phyloP scores from a whole-genome alignment of 1,284 basidiomycete genomes.

The Rhodofomes roseus region DNA sequence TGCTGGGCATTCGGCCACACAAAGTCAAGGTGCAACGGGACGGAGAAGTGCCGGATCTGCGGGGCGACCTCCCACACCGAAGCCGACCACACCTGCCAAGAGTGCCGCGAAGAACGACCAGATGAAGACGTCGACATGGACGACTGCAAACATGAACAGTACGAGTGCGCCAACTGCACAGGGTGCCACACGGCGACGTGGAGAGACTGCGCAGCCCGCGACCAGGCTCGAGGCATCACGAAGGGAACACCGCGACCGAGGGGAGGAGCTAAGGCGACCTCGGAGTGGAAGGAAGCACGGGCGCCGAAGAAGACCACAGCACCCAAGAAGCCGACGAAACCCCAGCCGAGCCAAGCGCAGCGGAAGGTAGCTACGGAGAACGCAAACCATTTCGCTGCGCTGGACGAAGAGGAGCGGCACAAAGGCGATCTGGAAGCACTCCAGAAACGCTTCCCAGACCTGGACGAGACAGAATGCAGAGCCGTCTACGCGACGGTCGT shows the following conservation, averaged over 20 bases:
- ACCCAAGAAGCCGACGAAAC: no score
- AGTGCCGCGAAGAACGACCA: not conserved
- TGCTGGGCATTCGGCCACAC: slow-evolving; percentile 3
- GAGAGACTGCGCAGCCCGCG: not conserved
- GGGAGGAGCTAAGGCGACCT: not conserved
- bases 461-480: not conserved
- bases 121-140: not conserved
- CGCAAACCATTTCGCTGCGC: not conserved
- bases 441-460: not conserved
- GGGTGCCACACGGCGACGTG: not conserved
- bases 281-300: not conserved
- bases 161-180: slow-evolving; percentile 2
- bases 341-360: not conserved
- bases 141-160: not conserved
- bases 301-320: no score
- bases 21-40: not conserved
- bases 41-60: not conserved
- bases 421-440: no score
- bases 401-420: not conserved
- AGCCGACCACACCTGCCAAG: not conserved
- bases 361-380: not conserved
- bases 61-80: not conserved
- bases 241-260: not conserved
- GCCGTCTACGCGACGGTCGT: not conserved
- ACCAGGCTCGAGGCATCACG: not conserved